Evolutionary conservation across 257 asterid species (phyloP).

Genomic region (Penstemon davidsonii): DNA sequence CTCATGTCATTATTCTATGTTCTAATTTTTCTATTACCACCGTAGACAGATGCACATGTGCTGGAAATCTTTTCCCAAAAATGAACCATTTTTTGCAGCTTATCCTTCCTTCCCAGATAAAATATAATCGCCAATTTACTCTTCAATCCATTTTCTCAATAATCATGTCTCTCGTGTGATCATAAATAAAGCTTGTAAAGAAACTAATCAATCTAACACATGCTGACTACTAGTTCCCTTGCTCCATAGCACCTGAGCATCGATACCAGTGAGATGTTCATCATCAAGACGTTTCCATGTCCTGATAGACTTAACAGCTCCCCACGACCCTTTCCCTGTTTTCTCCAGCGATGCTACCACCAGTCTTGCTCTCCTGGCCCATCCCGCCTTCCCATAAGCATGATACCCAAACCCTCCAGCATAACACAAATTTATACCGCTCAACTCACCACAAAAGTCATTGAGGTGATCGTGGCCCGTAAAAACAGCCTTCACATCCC

Average conservation of each 20-base stretch:
- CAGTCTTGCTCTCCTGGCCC: conserved; percentile 96
- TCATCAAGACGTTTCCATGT: conserved; percentile 93
- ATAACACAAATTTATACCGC: conserved; percentile 73
- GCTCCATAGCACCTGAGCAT: conserved; percentile 82
- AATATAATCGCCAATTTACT: neutral
- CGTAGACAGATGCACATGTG: neutral
- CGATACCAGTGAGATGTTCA: conserved; percentile 60
- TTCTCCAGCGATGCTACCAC: conserved; percentile 74
- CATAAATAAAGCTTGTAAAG: conserved; percentile 9
- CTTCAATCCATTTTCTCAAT: neutral
- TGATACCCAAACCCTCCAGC: conserved; percentile 98
- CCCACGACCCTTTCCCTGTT: conserved; percentile 75
- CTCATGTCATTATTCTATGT: neutral
- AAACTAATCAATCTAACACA: conserved; percentile 8
- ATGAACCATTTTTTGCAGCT: neutral
- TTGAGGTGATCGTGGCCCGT: conserved; percentile 91
- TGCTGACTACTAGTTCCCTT: conserved; percentile 47
- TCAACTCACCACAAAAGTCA: conserved; percentile 84
- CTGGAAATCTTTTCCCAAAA: neutral
- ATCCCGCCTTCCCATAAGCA: conserved; percentile 93
- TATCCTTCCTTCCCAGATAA: neutral
- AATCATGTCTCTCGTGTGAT: neutral
- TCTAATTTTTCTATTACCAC: neutral
- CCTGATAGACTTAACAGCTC: conserved; percentile 66
- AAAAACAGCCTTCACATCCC: conserved; percentile 93